Percentiles rank a stretch among this genome's conserved stretches.
phyloP scores from a whole-genome alignment of 345 rosid genomes.

The Arabidopsis suecica region DNA sequence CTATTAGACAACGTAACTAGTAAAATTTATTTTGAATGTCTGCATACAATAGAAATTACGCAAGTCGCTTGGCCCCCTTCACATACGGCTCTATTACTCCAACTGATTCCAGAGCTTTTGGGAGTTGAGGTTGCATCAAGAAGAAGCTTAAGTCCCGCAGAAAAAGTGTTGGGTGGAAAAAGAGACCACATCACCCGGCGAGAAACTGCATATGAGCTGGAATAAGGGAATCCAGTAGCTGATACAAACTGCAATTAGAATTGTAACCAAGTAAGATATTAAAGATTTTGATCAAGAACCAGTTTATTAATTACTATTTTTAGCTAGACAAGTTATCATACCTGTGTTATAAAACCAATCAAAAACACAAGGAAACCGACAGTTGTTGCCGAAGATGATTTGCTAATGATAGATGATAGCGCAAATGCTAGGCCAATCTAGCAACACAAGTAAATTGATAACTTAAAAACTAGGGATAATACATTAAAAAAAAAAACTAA shows the following conservation, averaged over 20 bases:
- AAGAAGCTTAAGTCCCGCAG: conserved; percentile 57
- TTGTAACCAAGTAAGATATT: conserved; percentile 27
- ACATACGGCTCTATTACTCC: conserved; percentile 70
- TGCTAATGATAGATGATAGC: conserved; percentile 78
- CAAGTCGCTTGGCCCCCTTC: conserved; percentile 51
- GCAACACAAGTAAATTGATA: conserved; percentile 36
- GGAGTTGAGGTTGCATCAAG: conserved; percentile 61
- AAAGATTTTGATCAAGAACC: conserved; percentile 3
- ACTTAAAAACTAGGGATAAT: neutral
- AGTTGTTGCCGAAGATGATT: conserved; percentile 80
- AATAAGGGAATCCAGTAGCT: conserved; percentile 63
- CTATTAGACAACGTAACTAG: neutral
- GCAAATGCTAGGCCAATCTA: conserved; percentile 80
- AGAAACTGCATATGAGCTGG: conserved; percentile 10
- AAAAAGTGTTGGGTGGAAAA: conserved; percentile 87
- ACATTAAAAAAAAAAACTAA: neutral
- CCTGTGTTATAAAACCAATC: conserved; percentile 80
- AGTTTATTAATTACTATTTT: conserved; percentile 31
- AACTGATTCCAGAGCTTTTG: conserved; percentile 66
- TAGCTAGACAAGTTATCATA: conserved; percentile 38
- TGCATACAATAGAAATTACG: conserved; percentile 70
- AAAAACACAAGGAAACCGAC: conserved; percentile 80
- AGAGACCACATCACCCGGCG: conserved; percentile 69
- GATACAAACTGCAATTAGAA: conserved; percentile 60
- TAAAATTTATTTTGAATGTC: neutral